Evolutionary conservation across 352 stramenopile genomes (phyloP), one percentile per base, ranked within the genome.

Genomic region (Plasmopara viticola): DNA sequence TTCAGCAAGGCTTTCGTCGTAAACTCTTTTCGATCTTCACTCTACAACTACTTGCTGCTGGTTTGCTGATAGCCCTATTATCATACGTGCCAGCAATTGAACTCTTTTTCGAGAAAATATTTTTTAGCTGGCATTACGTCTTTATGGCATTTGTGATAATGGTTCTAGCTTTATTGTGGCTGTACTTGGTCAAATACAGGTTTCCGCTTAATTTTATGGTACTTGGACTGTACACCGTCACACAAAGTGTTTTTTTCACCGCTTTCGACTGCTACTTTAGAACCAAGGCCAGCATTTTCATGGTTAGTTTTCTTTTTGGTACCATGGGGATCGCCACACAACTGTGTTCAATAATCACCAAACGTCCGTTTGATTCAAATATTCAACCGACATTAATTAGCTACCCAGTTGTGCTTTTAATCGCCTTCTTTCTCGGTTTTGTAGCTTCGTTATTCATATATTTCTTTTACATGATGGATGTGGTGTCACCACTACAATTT

Each of bases 21-120:
- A 89, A 89, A 59, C 59, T 89, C 9, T 86, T 89, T 35, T 74
- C 74, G 7, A 79, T 89, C 52, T 89, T 89, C 48, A 70, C 75
- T n/a, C 13, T 90, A 31, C 78, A 90, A 38, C 61, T 90, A 15
- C 64, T 84, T 28, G 66, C 56, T 0, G 72, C 87, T 15, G 59
- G 81, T 13, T 25, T 66, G 2, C 48, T 86, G n/a, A 65, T 86
- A 30, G 51, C 50, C 13, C 58, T 76, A 18, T 74, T 84, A 50
- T 70, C 62, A 40, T 84, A 84, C 54, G 52, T 68, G 1, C 50
- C 66, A 10, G 48, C 60, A 6, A 62, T 84, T 17, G 15, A 35
- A 0, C 28, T 66, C 25, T 18, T 50, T 7, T 76, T 85, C 46
- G 14, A 69, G 37, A 25, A 28, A 0, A 52, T 48, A 3, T 87